These are phyloP conservation scores for Xerocomus spinulosus DNA, from an alignment of 768 basidiomycete genomes.

Conservation along the genomic window DNA sequence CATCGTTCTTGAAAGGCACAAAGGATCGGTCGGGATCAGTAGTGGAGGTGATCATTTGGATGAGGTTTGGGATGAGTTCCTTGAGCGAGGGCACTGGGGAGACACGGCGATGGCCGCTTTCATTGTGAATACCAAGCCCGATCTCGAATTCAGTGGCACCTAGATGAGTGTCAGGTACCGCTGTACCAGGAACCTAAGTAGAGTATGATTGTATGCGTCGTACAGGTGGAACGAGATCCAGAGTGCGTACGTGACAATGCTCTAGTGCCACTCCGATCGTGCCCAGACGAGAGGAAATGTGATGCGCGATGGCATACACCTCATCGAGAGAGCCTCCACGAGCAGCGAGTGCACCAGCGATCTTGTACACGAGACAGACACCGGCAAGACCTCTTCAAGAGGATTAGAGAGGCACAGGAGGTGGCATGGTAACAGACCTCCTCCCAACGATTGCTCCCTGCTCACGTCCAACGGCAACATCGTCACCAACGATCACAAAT, in stretches of 20 bases:
- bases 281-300: slow-evolving; percentile 59
- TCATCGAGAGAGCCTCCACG: slow-evolving; percentile 63
- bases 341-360: slow-evolving; percentile 77
- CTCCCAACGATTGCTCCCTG: slow-evolving; percentile 85
- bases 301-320: slow-evolving; percentile 62
- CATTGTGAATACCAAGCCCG: slow-evolving; percentile 91
- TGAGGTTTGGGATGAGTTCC: slow-evolving; percentile 63
- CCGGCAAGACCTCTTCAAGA: slow-evolving; percentile 71
- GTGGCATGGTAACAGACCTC: slow-evolving; percentile 34
- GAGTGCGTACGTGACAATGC: slow-evolving; percentile 68
- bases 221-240: not conserved
- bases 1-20: slow-evolving; percentile 60
- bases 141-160: slow-evolving; percentile 71
- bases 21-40: slow-evolving; percentile 75
- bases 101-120: slow-evolving; percentile 65
- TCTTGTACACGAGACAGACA: slow-evolving; percentile 83
- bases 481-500: slow-evolving; percentile 84
- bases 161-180: slow-evolving; percentile 50
- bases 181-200: slow-evolving; percentile 72
- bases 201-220: not conserved
- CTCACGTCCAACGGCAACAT: slow-evolving; percentile 78
- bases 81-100: slow-evolving; percentile 69
- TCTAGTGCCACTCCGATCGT: slow-evolving; percentile 87
- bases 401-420: not conserved
- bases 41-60: slow-evolving; percentile 68